These are phyloP conservation scores for Paecilomyces sp. DNA, from an alignment of 2,329 filamentous ascomycete genomes.

Conservation along the genomic window DNA sequence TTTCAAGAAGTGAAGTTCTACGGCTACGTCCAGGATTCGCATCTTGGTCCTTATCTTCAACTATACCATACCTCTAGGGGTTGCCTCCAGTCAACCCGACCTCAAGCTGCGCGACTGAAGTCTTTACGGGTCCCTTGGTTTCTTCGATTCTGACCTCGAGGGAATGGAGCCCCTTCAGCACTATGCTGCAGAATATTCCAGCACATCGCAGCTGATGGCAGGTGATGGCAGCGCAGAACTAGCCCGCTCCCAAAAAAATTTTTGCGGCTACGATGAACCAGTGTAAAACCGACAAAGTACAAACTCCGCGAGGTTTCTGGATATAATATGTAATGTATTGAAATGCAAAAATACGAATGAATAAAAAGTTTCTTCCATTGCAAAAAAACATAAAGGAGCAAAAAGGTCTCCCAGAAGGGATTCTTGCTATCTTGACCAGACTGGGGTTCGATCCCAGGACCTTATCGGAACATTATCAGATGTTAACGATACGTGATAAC, in stretches of 20 bases:
- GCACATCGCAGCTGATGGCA: neutral
- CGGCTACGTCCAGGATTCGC: neutral
- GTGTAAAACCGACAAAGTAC: neutral
- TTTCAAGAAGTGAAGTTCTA: constrained; percentile 46
- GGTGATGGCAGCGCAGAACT: neutral
- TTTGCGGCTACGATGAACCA: neutral
- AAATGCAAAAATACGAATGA: neutral
- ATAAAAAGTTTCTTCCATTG: neutral
- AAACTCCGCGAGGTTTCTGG: neutral
- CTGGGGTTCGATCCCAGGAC: neutral
- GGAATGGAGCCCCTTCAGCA: neutral
- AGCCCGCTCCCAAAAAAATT: neutral
- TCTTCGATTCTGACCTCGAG: neutral
- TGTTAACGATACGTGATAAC: constrained; percentile 32
- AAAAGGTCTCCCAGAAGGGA: neutral
- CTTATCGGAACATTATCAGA: neutral
- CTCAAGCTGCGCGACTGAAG: neutral
- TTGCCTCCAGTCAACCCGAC: neutral
- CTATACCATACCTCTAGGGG: neutral
- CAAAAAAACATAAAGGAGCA: neutral
- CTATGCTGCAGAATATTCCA: neutral
- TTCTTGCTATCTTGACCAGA: neutral
- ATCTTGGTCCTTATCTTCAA: neutral
- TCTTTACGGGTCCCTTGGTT: neutral
- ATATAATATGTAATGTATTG: neutral